These are phyloP conservation scores for Petasospora rhodanensis DNA, from an alignment of 1,139 yeast genomes.

Conservation along the genomic window DNA sequence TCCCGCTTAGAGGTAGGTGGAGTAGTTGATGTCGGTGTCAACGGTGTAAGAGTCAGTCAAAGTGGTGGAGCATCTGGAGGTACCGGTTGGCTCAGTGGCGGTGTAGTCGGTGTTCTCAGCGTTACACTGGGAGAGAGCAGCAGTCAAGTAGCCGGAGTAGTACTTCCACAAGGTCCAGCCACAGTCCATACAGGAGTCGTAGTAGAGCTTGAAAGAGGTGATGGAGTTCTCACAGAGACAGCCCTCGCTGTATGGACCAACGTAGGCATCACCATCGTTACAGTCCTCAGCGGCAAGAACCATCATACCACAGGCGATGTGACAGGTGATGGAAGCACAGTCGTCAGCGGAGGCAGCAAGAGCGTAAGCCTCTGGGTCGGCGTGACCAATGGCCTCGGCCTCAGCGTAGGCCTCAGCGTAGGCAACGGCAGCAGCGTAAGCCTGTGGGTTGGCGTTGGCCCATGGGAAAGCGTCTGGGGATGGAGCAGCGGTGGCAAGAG, in stretches of 20 bases:
- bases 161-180: conserved; percentile 29
- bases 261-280: conserved; percentile 11
- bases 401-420: conserved; percentile 14
- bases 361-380: conserved; percentile 14
- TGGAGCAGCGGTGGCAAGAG: conserved; percentile 1
- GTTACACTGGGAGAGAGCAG: conserved; percentile 14
- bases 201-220: conserved; percentile 2
- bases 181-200: conserved; percentile 24
- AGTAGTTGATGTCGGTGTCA: conserved; percentile 5
- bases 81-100: conserved; percentile 27
- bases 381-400: conserved; percentile 13
- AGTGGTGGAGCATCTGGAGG: conserved; percentile 16
- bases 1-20: not conserved
- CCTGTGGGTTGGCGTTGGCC: conserved; percentile 10
- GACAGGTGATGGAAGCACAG: conserved; percentile 15
- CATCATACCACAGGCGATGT: conserved; percentile 13
- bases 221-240: conserved; percentile 13
- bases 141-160: conserved; percentile 12
- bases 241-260: conserved; percentile 19
- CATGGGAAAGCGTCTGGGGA: conserved; percentile 2
- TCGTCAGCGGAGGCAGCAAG: conserved; percentile 15
- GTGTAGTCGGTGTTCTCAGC: conserved; percentile 2
- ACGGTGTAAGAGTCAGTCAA: conserved; percentile 21
- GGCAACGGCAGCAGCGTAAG: conserved; percentile 12
- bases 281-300: conserved; percentile 9